Evolutionary conservation across 768 basidiomycete genomes (phyloP).

Genomic region (Sporobolomyces phaffii): DNA sequence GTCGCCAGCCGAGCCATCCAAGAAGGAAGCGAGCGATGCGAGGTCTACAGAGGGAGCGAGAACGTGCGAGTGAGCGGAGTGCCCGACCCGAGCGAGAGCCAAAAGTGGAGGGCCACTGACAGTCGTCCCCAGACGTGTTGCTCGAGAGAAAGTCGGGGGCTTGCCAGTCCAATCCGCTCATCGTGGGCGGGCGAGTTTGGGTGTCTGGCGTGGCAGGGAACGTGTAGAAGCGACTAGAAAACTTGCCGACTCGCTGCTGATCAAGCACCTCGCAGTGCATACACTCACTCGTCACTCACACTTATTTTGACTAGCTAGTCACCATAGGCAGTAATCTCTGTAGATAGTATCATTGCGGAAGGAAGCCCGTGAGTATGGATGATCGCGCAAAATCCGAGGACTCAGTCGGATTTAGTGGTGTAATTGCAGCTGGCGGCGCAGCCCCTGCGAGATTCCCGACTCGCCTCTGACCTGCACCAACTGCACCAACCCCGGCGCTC

Average conservation of each 20-base stretch:
- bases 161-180: slow-evolving; percentile 10
- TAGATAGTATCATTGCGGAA: too few species aligned
- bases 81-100: background rate
- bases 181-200: too few species aligned
- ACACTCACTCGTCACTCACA: background rate
- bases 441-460: too few species aligned
- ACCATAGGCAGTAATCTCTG: background rate
- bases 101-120: background rate
- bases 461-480: too few species aligned
- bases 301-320: background rate
- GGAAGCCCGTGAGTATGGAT: too few species aligned
- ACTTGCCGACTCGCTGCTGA: background rate
- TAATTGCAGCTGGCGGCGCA: too few species aligned
- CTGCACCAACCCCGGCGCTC: too few species aligned
- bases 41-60: slow-evolving; percentile 10
- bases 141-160: slow-evolving; percentile 1
- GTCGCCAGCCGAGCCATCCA: slow-evolving; percentile 6
- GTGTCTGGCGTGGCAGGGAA: too few species aligned
- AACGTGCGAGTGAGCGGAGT: background rate
- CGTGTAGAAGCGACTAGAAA: too few species aligned
- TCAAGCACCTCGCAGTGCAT: background rate
- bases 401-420: too few species aligned
- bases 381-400: too few species aligned
- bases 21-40: slow-evolving; percentile 7
- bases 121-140: background rate